These are phyloP conservation scores for Williopsis jadinii DNA, from an alignment of 1,139 yeast genomes.

Conservation along the genomic window DNA sequence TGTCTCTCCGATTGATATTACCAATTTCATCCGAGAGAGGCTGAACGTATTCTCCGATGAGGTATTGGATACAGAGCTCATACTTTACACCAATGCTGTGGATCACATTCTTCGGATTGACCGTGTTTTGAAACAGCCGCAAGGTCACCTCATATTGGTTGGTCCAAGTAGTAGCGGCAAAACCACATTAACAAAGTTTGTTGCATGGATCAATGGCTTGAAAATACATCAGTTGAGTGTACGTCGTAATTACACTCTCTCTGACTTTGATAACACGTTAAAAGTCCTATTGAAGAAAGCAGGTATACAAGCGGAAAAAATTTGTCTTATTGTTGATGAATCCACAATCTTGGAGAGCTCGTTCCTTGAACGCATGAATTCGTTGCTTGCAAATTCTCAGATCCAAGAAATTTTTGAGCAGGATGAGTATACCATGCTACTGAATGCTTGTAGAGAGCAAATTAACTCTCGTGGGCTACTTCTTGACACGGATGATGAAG, in stretches of 20 bases:
- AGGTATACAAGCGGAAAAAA: slow-evolving; percentile 50
- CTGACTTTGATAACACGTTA: slow-evolving; percentile 63
- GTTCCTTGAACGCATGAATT: slow-evolving; percentile 87
- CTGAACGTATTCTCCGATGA: slow-evolving; percentile 72
- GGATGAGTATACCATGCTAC: slow-evolving; percentile 52
- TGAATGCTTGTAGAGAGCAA: slow-evolving; percentile 52
- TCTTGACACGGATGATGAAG: slow-evolving; percentile 65
- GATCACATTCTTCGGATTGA: slow-evolving; percentile 78
- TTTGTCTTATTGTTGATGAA: slow-evolving; percentile 78
- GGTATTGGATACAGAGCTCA: slow-evolving; percentile 54
- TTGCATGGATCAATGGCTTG: slow-evolving; percentile 87
- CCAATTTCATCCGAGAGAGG: slow-evolving; percentile 54
- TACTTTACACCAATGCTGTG: slow-evolving; percentile 63
- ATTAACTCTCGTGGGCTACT: slow-evolving; percentile 55
- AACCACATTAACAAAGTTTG: slow-evolving; percentile 70
- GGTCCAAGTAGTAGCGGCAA: slow-evolving; percentile 86
- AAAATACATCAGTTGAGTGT: slow-evolving; percentile 54
- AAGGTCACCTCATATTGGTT: slow-evolving; percentile 86
- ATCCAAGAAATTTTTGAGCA: slow-evolving; percentile 86
- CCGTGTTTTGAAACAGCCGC: slow-evolving; percentile 75
- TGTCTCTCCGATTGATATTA: slow-evolving; percentile 43
- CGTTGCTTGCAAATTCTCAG: slow-evolving; percentile 85
- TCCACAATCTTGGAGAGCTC: slow-evolving; percentile 70
- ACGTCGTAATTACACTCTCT: slow-evolving; percentile 44
- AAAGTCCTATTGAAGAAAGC: slow-evolving; percentile 44